Base-by-base conservation (phyloP, 2,329 filamentous ascomycete species). In the Colletotrichum graminicola region DNA sequence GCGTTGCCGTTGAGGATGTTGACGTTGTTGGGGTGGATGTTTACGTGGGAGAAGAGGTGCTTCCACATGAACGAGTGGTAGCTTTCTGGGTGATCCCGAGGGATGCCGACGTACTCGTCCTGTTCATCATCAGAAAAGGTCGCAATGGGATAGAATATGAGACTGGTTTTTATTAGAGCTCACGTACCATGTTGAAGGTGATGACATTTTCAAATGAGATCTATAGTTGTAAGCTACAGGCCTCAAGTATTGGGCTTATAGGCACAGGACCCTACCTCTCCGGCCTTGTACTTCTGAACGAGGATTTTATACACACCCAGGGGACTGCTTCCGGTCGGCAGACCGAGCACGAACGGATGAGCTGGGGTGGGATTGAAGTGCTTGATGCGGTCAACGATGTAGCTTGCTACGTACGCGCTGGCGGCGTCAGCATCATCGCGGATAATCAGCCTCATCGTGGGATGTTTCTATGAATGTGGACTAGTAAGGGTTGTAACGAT, bases 51-150 rank as follows among this genome's bases (percentile, higher is more conserved):
- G 86, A 97, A 97, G 86, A 97, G 94, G 83, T 96, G 88, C 82
- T 93, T 93, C 88, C 94, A 97, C 94, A 97, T 96, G 85, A 96
- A 97, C 75, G 91, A 93, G 84, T 97, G 94, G 82, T 97, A 97
- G 77, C 91, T 94, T 80, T 96, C 91, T 16, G 93, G 91, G 79
- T 97, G 93, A 76, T 95, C 93, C 77, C 93, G 90, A 43, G 93
- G 91, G 73, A 97, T 88, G 68, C 92, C 93, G 75, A 96, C 93
- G 78, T 97, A 97, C 83, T 97, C 94, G 82, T 97, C 94, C 90
- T 92, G 75, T 10, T 32, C 43, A 56, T 59, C 65, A 23, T 62
- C 62, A 74, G 68, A 59, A 54, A 66, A 71, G 75, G 75, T 29
- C 21, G 6, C 16, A 21, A 23, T 10, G 55, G 12, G 12, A 41